Conservation (phyloP, 2,329 filamentous ascomycete genomes). For the Zarea fungicola region DNA sequence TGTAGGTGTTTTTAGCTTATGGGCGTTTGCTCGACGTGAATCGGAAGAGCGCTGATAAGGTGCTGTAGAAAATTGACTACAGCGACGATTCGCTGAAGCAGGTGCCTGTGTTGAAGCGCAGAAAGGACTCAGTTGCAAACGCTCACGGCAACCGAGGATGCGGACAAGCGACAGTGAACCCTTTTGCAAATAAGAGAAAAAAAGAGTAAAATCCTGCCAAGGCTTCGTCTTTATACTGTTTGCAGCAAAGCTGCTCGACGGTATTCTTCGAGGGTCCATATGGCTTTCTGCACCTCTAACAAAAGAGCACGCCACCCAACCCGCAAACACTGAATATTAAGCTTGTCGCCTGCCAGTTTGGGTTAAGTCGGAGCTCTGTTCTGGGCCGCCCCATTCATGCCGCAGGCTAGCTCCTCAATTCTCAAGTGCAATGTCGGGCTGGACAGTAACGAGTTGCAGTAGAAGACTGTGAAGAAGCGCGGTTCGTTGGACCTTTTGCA, state of each 20-base stretch:
- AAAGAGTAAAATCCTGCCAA: too few relatives aligned
- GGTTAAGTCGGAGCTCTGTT: not conserved
- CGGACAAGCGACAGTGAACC: too few relatives aligned
- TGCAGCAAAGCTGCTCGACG: not conserved
- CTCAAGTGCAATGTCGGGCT: not conserved
- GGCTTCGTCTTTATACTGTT: not conserved
- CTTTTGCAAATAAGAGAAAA: too few relatives aligned
- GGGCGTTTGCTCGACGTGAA: too few relatives aligned
- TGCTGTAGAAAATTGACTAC: not conserved
- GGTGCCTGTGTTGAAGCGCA: too few relatives aligned
- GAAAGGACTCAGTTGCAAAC: too few relatives aligned
- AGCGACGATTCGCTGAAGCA: too few relatives aligned
- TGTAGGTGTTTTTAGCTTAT: not conserved
- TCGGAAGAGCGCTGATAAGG: too few relatives aligned
- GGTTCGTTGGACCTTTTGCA: slow-evolving; percentile 7
- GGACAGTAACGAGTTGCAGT: not conserved
- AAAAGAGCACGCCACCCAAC: slow-evolving; percentile 7
- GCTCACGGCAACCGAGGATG: too few relatives aligned
- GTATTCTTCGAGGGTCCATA: slow-evolving; percentile 1
- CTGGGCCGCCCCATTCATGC: not conserved
- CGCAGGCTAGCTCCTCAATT: not conserved
- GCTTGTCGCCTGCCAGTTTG: slow-evolving; percentile 10
- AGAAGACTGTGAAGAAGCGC: not conserved
- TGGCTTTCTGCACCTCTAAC: not conserved
- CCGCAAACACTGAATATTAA: not conserved